Evolutionary conservation across 225 moss, liverwort and hornwort genomes (phyloP).

Genomic region (Physcomitrium patens): DNA sequence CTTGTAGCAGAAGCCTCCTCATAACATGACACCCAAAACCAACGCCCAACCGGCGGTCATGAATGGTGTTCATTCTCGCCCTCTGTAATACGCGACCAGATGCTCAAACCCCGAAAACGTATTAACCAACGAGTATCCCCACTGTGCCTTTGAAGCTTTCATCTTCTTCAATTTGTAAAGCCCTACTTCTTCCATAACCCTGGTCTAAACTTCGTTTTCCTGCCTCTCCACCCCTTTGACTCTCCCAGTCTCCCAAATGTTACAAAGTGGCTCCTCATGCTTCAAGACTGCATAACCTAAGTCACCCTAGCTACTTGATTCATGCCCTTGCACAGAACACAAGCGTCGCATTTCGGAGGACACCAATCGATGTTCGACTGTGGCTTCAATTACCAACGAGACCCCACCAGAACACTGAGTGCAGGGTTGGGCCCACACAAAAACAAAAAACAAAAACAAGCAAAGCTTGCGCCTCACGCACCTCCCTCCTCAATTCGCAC

Average conservation of each 20-base stretch:
- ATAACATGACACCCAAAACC: neutral
- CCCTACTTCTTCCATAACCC: conserved; percentile 14
- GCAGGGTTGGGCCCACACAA: neutral
- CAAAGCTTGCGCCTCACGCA: neutral
- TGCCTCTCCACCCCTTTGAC: conserved; percentile 22
- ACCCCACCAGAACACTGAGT: conserved; percentile 12
- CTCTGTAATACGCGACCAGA: conserved; percentile 36
- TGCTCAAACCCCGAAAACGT: conserved; percentile 21
- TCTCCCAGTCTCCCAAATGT: neutral
- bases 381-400: conserved; percentile 8
- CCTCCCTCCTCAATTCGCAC: conserved; percentile 10
- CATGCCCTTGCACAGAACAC: conserved; percentile 19
- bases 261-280: conserved; percentile 6
- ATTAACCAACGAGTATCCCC: conserved; percentile 22
- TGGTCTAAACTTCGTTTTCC: conserved; percentile 23
- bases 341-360: neutral
- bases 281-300: conserved; percentile 23
- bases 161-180: neutral
- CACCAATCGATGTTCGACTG: neutral
- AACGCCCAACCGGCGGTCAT: neutral
- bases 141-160: conserved; percentile 25
- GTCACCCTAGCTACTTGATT: conserved; percentile 19
- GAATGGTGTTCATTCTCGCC: neutral
- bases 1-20: neutral
- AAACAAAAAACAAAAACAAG: too few species aligned